Evolutionary conservation across 2,329 filamentous ascomycete genomes (phyloP).

Genomic region (Fusarium liriodendri): DNA sequence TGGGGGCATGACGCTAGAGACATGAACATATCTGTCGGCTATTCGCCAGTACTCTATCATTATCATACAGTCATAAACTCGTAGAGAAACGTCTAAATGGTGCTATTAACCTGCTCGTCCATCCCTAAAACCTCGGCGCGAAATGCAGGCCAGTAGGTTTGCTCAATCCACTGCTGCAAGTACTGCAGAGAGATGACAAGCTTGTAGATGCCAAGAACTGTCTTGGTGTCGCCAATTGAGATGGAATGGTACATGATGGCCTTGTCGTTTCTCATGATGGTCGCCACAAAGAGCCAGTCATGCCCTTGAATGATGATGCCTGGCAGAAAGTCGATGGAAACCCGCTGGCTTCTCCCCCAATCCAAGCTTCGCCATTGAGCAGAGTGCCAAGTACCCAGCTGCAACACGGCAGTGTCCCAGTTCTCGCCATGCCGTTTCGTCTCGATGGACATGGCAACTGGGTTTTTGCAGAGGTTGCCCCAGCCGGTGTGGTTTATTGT

Average conservation of each 20-base stretch:
- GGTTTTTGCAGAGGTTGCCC: conserved; percentile 20
- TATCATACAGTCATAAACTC: neutral
- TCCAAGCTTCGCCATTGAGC: conserved; percentile 23
- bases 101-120: neutral
- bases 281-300: conserved; percentile 28
- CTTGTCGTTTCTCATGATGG: neutral
- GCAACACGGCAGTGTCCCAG: conserved; percentile 9
- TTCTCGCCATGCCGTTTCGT: conserved; percentile 24
- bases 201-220: conserved; percentile 4
- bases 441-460: conserved; percentile 30
- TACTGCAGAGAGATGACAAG: conserved; percentile 8
- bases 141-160: conserved; percentile 13
- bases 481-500: conserved; percentile 31
- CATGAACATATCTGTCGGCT: neutral
- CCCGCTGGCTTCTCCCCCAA: neutral
- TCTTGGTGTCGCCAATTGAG: neutral
- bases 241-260: neutral
- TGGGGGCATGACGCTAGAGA: neutral
- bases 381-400: conserved; percentile 33
- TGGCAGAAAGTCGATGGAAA: conserved; percentile 22
- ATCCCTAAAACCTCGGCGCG: neutral
- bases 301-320: conserved; percentile 33
- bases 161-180: conserved; percentile 8
- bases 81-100: neutral
- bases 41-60: neutral